phyloP scores from a whole-genome alignment of 2,329 filamentous ascomycete genomes.

The Fusarium continuum region DNA sequence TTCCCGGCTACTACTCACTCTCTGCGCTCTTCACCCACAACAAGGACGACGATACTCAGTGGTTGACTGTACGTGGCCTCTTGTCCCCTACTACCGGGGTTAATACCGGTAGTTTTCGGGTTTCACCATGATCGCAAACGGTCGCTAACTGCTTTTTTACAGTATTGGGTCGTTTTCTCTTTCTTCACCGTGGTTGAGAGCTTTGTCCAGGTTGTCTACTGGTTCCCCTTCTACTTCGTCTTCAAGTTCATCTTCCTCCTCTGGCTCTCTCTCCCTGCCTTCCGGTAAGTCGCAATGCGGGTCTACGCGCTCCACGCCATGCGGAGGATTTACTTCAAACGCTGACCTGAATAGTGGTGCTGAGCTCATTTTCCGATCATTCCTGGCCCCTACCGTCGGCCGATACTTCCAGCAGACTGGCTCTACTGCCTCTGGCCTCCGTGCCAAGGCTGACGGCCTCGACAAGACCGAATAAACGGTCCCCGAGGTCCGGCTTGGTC shows the following conservation, averaged over 20 bases:
- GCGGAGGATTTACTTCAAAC: conserved; percentile 6
- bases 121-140: background rate
- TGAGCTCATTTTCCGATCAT: conserved; percentile 95
- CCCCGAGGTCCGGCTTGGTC: conserved; percentile 34
- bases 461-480: conserved; percentile 71
- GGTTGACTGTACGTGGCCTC: conserved; percentile 69
- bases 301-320: conserved; percentile 10
- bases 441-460: conserved; percentile 83
- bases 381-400: conserved; percentile 89
- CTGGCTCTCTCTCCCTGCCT: conserved; percentile 96
- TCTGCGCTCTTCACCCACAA: conserved; percentile 75
- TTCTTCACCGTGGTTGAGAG: conserved; percentile 87
- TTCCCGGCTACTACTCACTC: conserved; percentile 87
- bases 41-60: conserved; percentile 85
- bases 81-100: conserved; percentile 4
- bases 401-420: conserved; percentile 82
- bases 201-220: conserved; percentile 85
- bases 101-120: conserved; percentile 1
- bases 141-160: conserved; percentile 47
- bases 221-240: conserved; percentile 99
- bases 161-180: conserved; percentile 91
- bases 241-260: conserved; percentile 99
- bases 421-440: conserved; percentile 86
- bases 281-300: conserved; percentile 71
- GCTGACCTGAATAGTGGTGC: conserved; percentile 73